A percentile compares a stretch with the other conserved stretches of the same genome.
phyloP scores from a whole-genome alignment of 495 filamentous ascomycete genomes.

The Neurospora sp. region DNA sequence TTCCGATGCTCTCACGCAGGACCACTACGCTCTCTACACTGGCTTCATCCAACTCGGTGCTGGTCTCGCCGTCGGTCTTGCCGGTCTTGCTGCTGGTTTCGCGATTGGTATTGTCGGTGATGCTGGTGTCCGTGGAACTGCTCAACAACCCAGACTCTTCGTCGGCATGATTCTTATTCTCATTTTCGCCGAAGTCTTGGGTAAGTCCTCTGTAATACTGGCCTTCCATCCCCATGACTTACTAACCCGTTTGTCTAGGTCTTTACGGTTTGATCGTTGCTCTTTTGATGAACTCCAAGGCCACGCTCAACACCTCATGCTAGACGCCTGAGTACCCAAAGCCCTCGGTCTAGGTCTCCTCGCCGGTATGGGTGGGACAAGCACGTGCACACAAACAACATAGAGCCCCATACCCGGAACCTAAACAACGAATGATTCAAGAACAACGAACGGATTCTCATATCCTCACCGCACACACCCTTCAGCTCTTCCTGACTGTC shows the following conservation, averaged over 20 bases:
- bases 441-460: background rate
- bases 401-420: background rate
- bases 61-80: slow-evolving; percentile 89
- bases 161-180: slow-evolving; percentile 99
- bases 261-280: slow-evolving; percentile 98
- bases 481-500: background rate
- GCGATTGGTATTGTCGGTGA: slow-evolving; percentile 99
- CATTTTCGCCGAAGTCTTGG: slow-evolving; percentile 99
- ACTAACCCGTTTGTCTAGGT: slow-evolving; percentile 39
- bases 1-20: slow-evolving; percentile 79
- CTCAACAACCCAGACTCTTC: slow-evolving; percentile 94
- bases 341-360: background rate
- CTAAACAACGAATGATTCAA: background rate
- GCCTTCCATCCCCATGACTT: slow-evolving; percentile 1
- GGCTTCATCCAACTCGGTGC: slow-evolving; percentile 97
- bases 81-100: slow-evolving; percentile 96
- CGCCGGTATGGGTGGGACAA: background rate
- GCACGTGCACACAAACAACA: background rate
- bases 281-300: slow-evolving; percentile 95
- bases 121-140: slow-evolving; percentile 95
- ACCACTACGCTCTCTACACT: slow-evolving; percentile 71
- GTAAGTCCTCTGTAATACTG: slow-evolving; percentile 37
- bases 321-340: slow-evolving; percentile 1
- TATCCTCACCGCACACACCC: background rate
- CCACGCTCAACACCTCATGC: slow-evolving; percentile 41